phyloP scores from a whole-genome alignment of 805 yeast genomes.

The Cyberlindnera japonica region DNA sequence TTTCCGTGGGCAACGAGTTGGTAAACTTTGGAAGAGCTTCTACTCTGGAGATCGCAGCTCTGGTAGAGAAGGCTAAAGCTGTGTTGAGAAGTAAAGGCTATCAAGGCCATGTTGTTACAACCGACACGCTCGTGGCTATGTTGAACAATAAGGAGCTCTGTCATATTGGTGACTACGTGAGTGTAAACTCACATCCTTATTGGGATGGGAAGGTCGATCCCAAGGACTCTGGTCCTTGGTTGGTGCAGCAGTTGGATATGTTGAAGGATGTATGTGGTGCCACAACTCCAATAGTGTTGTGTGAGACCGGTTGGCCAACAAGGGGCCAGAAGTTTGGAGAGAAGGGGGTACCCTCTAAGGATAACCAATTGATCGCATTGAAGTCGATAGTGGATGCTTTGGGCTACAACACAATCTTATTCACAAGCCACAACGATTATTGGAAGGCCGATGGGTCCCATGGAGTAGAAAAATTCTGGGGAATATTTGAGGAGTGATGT shows the following conservation, averaged over 20 bases:
- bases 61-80: constrained; percentile 43
- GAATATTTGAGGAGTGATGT: constrained; percentile 28
- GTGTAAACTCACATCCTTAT: constrained; percentile 64
- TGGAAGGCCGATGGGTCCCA: constrained; percentile 58
- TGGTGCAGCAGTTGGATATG: constrained; percentile 42
- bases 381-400: constrained; percentile 44
- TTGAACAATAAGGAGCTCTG: constrained; percentile 48
- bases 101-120: constrained; percentile 54
- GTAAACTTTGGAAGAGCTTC: constrained; percentile 50
- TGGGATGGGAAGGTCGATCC: constrained; percentile 56
- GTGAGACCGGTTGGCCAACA: constrained; percentile 73
- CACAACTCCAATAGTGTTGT: constrained; percentile 34
- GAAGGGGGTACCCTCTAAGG: constrained; percentile 49
- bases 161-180: constrained; percentile 54
- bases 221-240: constrained; percentile 50
- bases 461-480: constrained; percentile 56
- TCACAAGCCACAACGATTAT: constrained; percentile 57
- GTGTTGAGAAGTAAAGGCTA: constrained; percentile 44
- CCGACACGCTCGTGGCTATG: constrained; percentile 61
- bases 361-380: constrained; percentile 51
- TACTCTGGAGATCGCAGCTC: constrained; percentile 42
- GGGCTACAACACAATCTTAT: constrained; percentile 49
- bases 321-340: constrained; percentile 48
- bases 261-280: constrained; percentile 44
- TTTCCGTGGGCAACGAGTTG: constrained; percentile 62